Conservation (phyloP, 768 basidiomycete genomes). For the Lactifluus echinatus region DNA sequence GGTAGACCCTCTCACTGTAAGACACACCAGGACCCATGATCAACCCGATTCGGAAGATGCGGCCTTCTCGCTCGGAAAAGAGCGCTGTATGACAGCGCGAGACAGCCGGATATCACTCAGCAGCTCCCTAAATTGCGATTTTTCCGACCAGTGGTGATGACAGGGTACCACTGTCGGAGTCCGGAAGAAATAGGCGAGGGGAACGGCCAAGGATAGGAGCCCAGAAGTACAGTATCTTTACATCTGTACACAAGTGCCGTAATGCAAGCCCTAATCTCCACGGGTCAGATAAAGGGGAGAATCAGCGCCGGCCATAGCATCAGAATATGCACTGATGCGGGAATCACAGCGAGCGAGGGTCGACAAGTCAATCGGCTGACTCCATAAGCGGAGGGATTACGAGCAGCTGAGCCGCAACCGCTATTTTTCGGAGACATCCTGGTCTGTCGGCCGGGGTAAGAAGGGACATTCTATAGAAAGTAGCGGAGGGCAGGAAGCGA, state of each 20-base stretch:
- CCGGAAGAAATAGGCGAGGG: not conserved
- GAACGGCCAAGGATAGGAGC: not conserved
- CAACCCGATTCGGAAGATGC: not conserved
- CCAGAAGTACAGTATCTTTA: not conserved
- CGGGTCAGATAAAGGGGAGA: not conserved
- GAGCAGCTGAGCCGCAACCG: constrained; percentile 6
- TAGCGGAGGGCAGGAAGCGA: constrained; percentile 3
- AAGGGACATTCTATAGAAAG: not conserved
- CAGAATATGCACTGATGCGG: not conserved
- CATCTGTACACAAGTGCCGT: not conserved
- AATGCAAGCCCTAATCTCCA: not conserved
- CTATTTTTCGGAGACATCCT: not conserved
- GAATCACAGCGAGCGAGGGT: not conserved
- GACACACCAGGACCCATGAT: not conserved
- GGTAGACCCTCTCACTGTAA: not conserved
- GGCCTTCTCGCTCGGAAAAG: not conserved
- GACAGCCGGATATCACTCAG: not conserved
- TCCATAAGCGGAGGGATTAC: not conserved
- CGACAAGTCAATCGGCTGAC: constrained; percentile 1
- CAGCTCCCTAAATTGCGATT: not conserved
- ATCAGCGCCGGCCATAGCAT: not conserved
- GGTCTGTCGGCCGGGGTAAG: not conserved
- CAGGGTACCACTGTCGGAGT: not conserved
- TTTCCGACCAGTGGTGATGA: not conserved
- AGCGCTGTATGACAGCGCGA: not conserved